Evolutionary conservation across 331 rosid genomes (phyloP), one percentile per base, ranked within the genome.

Genomic region (Quercus phellos): DNA sequence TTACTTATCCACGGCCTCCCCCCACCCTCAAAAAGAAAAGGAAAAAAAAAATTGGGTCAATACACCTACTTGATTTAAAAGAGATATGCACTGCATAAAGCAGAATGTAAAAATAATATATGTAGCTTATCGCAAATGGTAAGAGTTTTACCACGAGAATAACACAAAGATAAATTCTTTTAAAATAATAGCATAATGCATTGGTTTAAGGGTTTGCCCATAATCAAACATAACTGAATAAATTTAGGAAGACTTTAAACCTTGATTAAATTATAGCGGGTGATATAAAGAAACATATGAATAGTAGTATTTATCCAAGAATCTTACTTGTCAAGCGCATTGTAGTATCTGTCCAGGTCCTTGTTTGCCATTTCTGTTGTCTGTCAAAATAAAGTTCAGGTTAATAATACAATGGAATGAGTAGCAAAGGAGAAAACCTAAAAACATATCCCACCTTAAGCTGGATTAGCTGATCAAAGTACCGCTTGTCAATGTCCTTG

Each of bases 321-420:
- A 85, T 77, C 91, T 90, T 82, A 94, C 99, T 92, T 94, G 78
- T 94, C 99, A 75, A 94, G 92, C 1, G 99, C 99, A 86, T 82
- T 88, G 90, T 94, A 90, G 85, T 94, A 94, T 94, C 96, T 90
- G 80, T 94, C 98, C 85, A 94, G 89, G 79, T 94, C 99, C 93
- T 92, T 94, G 92, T 94, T 94, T 78, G 99, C 98, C 99, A 94
- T 94, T 84, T 92, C 98, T 68, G 96, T 89, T 76, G 99, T 94
- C 99, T 94, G 87, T 63, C 60, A 79, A 58, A 77, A 81, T 86
- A 70, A 50, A 59, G 30, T n/a, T 17, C 71, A 42, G 43, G 64
- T 30, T 71, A 76, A 69, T 58, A 78, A 53, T 72, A 80, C 16
- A 26, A 73, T 51, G 54, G 53, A 61, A 63, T 2, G 69, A 71